A percentile compares a stretch with the other conserved stretches of the same genome.
These are phyloP conservation scores for Firmiana major DNA, from an alignment of 345 rosid genomes.

Conservation along the genomic window DNA sequence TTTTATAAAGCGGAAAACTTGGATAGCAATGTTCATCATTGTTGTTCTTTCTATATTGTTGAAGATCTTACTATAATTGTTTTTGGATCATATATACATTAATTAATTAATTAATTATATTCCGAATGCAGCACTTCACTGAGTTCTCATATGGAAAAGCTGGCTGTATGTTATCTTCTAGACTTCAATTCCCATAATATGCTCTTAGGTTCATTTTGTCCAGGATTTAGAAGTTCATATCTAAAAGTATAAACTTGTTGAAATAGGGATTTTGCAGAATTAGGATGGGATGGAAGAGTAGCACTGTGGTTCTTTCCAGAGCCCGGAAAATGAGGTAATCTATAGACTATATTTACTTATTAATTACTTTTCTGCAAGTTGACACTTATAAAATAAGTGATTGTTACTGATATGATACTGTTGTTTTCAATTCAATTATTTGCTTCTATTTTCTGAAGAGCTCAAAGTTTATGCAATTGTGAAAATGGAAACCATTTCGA, in stretches of 20 bases:
- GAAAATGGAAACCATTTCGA: background rate
- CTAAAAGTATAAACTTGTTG: slow-evolving; percentile 12
- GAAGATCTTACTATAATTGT: too few relatives aligned
- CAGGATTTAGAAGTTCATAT: background rate
- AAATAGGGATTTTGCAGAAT: slow-evolving; percentile 41
- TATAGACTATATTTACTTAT: background rate
- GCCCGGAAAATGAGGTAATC: slow-evolving; percentile 61
- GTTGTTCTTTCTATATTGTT: too few relatives aligned
- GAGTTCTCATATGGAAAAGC: slow-evolving; percentile 38
- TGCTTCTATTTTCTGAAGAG: background rate
- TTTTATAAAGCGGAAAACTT: too few relatives aligned
- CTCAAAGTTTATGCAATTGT: background rate
- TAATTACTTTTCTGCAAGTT: too few relatives aligned
- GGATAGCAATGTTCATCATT: too few relatives aligned
- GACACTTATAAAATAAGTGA: background rate
- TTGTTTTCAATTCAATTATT: background rate
- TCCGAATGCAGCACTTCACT: slow-evolving; percentile 56
- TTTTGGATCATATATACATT: too few relatives aligned
- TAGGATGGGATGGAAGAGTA: slow-evolving; percentile 69
- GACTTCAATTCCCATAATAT: background rate
- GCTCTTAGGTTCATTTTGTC: background rate
- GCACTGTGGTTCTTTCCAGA: slow-evolving; percentile 58
- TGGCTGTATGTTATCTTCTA: slow-evolving; percentile 38
- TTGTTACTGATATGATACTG: background rate
- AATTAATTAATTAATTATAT: too few relatives aligned